Base-by-base conservation (phyloP, 2,329 filamentous ascomycete species). In the Aspergillus sp. region DNA sequence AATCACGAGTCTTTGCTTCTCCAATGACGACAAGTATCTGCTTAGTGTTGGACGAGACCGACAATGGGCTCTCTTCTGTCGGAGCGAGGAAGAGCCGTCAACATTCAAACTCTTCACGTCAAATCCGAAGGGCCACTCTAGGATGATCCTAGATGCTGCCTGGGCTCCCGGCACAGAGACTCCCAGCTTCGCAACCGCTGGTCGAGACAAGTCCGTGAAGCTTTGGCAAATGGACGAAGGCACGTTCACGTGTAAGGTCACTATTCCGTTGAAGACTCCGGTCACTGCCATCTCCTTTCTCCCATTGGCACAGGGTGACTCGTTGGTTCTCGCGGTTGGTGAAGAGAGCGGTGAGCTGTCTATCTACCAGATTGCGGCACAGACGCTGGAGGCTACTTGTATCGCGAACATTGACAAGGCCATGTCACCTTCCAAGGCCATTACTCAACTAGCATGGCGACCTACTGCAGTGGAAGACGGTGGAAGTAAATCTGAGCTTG, bases 1-100 rank as follows among this genome's bases (percentile, higher is more conserved):
- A 0, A 87, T 92, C 20, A 93, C 91, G 0, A 81, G 88, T 14
- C 76, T 99, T 33, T 80, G 85, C 8, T 99, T 97, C 74, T 92
- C 89, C 0, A 65, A 72, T 0, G 87, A 93, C 61, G 89, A 94
- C 67, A 69, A 69, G 9, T 86, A 84, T 55, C 79, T 99, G 14
- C 79, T 99, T 2, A 96, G 90, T 56, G 93, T 96, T 1, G 93
- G 94, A 2, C 80, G 94, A 54, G 94, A 99, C 71, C 80, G 94
- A 11, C 90, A 95, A 71, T 99, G 93, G 91, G 86, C 85, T 0
- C 77, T 97, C 1, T 99, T 93, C 68, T 75, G 82, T 61, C 78
- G 84, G 36, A 73, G 73, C 32, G 64, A 60, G 5, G 62, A 69
- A 20, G 65, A 65, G 3, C 48, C 55, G 14, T 67, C 65, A 5